Conservation (phyloP, 495 filamentous ascomycete genomes). For the Darksidea phi region DNA sequence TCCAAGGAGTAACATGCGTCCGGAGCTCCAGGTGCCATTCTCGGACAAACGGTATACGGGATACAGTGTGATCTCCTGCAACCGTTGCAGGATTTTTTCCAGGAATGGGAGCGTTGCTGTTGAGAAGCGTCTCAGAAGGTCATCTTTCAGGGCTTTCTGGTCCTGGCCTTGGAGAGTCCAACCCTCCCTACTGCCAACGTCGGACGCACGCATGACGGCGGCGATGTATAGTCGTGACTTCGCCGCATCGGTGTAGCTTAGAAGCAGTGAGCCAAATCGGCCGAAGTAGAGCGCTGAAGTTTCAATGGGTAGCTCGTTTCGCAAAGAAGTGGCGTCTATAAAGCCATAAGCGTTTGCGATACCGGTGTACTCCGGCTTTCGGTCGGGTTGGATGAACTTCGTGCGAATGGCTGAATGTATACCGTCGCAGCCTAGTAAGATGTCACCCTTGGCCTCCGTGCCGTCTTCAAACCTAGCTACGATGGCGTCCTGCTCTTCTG, state of each 20-base stretch:
- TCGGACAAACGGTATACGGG: conserved; percentile 25
- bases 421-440: conserved; percentile 31
- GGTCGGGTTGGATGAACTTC: conserved; percentile 28
- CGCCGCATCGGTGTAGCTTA: conserved; percentile 5
- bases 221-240: conserved; percentile 19
- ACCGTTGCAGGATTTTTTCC: not conserved
- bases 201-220: conserved; percentile 20
- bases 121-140: conserved; percentile 22
- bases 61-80: conserved; percentile 19
- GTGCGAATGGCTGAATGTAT: conserved; percentile 29
- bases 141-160: conserved; percentile 18
- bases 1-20: conserved; percentile 23
- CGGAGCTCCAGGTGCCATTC: conserved; percentile 19
- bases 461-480: conserved; percentile 21
- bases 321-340: conserved; percentile 1
- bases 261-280: conserved; percentile 17
- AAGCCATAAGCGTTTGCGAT: conserved; percentile 25
- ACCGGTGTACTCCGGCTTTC: conserved; percentile 30
- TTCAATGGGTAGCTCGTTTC: conserved; percentile 16
- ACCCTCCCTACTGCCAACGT: conserved; percentile 28
- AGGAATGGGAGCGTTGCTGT: conserved; percentile 16
- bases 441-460: conserved; percentile 11
- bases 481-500: conserved; percentile 8
- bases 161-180: conserved; percentile 21
- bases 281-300: conserved; percentile 13